Evolutionary conservation across 495 filamentous ascomycete species (phyloP), one percentile per base, ranked within the genome.

Genomic region (Massariosphaeria phaeospora): DNA sequence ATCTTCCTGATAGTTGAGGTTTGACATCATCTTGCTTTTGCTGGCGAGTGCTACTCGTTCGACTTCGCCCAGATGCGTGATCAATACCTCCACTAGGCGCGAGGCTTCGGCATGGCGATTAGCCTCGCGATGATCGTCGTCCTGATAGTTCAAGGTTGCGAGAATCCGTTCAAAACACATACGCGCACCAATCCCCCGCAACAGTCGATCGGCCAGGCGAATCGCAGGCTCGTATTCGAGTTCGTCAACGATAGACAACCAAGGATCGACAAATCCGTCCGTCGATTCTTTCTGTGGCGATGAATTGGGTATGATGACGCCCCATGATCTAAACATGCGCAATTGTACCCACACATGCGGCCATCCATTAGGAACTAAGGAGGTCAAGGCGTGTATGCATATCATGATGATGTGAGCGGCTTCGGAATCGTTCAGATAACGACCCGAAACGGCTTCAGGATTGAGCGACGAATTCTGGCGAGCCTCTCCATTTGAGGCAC

Each of bases 201-300:
- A 71, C 35, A 85, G 68, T 24, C 79, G 74, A 47, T 69, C 73
- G 27, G 80, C 70, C 29, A 86, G 64, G 24, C 79, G 73, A 24
- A 83, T 68, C 5, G 77, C 80, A 31, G 79, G 69, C 36, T 84
- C 81, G 60, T 85, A 72, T 51, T 85, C 82, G 1, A 85, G 70
- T n/a, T 70, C 70, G 55, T 85, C 76, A 1, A 76, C 72, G 15
- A 63, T 58, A 24, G 33, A 40, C 1, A 63, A 15, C 50, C 50
- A 55, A 12, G 55, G 50, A 31, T 63, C 24, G 3, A 20, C 15
- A 34, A 46, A 62, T 5, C 38, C 31, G 17, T 57, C 47, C 2
- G 38, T 33, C 38, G 20, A 25, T 10, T 62, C 51, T 7, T 33
- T 33, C 2, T 41, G 20, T 1, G 46, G 31, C 18, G 52, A 47